Base-by-base conservation (phyloP, 257 asterid genomes). In the Fraxinus cuspidata region DNA sequence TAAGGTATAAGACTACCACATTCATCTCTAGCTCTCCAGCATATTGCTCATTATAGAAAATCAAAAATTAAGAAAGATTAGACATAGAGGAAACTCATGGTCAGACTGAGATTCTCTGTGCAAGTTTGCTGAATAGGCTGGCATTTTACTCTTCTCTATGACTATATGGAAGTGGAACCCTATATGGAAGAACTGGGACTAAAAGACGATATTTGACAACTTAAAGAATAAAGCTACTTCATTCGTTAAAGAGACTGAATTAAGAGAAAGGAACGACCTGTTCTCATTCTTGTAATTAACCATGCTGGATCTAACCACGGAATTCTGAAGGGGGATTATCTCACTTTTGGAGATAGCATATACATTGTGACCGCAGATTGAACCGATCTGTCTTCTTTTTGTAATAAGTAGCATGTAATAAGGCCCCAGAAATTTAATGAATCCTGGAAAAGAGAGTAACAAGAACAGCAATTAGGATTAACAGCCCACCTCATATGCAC, bases 381-480 rank as follows among this genome's bases (percentile, higher is more conserved):
- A 86, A 84, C 99, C 99, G 79, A 95, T 91, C 85, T 79, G 93
- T 85, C 91, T 89, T 90, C 98, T 93, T 85, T 89, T 91, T 37
- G 98, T 93, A 79, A 95, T 93, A 64, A 95, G 94, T 81, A 95
- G 77, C 96, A 95, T 89, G 84, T 95, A 93, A 80, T 91, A 95
- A 37, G 99, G 99, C 71, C 99, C 99, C 71, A 88, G 85, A 81
- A 95, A 95, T 84, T 89, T 95, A 77, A 93, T 85, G 81, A 95
- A 95, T 64, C 99, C 99, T 95, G 92, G 77, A 81, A 34, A 70
- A 34, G 77, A 81, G 81, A 68, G 75, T 74, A 60, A 75, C 72
- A 49, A 71, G 77, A 66, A 78, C 29, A 69, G 77, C 44, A 70
- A 77, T 60, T 66, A 42, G 60, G 58, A 78, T 38, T 37, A 64